Percentiles rank a stretch among this genome's conserved stretches.
phyloP scores from a whole-genome alignment of 1,139 yeast species.

The Yarrowia galli region DNA sequence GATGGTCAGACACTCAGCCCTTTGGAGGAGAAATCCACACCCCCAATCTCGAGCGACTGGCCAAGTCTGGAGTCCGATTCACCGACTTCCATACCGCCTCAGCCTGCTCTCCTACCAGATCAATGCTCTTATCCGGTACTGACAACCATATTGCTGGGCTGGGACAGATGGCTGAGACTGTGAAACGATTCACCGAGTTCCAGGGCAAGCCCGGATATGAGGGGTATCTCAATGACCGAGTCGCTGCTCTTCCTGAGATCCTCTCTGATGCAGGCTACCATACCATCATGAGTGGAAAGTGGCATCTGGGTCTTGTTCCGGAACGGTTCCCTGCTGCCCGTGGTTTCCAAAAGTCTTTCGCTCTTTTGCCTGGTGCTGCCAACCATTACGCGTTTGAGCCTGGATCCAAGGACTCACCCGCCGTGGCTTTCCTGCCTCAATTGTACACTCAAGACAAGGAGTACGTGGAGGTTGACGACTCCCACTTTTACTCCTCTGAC shows the following conservation, averaged over 20 bases:
- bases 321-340: slow-evolving; percentile 61
- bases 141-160: slow-evolving; percentile 68
- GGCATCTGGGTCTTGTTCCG: slow-evolving; percentile 63
- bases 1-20: slow-evolving; percentile 64
- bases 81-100: slow-evolving; percentile 70
- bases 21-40: slow-evolving; percentile 68
- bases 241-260: slow-evolving; percentile 63
- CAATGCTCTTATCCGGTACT: slow-evolving; percentile 67
- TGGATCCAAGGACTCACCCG: slow-evolving; percentile 47
- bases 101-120: slow-evolving; percentile 70
- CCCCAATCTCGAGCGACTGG: slow-evolving; percentile 59
- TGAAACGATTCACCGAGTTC: slow-evolving; percentile 46
- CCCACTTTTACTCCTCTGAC: slow-evolving; percentile 58
- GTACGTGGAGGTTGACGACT: slow-evolving; percentile 47
- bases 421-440: slow-evolving; percentile 44
- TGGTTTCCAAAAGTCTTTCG: slow-evolving; percentile 61
- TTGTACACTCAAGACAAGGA: slow-evolving; percentile 53
- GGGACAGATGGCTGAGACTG: slow-evolving; percentile 66
- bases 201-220: slow-evolving; percentile 62
- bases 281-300: slow-evolving; percentile 62
- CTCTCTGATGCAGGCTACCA: slow-evolving; percentile 59
- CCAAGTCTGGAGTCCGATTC: slow-evolving; percentile 57
- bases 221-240: slow-evolving; percentile 61
- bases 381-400: slow-evolving; percentile 62
- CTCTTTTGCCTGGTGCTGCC: slow-evolving; percentile 65